Percentiles rank a stretch among this genome's conserved stretches.
Conservation (phyloP, 2,329 filamentous ascomycete species). For the Diaporthe capsici region DNA sequence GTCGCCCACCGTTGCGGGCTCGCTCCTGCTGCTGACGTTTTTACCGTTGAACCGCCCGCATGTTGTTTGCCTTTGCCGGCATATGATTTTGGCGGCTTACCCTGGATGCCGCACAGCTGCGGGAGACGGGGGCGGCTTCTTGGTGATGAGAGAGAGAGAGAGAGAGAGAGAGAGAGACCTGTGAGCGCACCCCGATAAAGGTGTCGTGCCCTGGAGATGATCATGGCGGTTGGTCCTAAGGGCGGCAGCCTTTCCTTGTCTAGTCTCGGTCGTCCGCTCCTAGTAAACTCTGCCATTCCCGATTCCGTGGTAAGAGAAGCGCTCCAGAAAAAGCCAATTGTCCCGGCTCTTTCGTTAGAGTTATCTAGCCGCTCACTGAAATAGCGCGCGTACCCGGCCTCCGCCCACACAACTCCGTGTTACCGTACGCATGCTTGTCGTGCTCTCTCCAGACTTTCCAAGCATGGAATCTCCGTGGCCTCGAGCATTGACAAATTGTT, state of each 20-base stretch:
- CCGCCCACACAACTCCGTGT: constrained; percentile 6
- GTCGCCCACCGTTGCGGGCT: constrained; percentile 26
- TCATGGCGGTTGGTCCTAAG: constrained; percentile 19
- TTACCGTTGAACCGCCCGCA: constrained; percentile 22
- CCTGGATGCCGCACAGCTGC: constrained; percentile 25
- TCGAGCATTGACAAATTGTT: constrained; percentile 23
- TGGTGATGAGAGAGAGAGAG: background rate
- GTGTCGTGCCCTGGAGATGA: background rate
- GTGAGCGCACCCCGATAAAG: background rate
- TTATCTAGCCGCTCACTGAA: constrained; percentile 31
- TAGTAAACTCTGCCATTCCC: constrained; percentile 35
- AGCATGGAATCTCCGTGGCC: constrained; percentile 16
- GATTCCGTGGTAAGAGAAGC: constrained; percentile 37
- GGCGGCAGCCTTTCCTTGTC: constrained; percentile 25
- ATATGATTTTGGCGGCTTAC: constrained; percentile 13
- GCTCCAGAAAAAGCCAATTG: constrained; percentile 34
- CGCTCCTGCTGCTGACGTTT: constrained; percentile 13
- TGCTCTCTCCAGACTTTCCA: background rate
- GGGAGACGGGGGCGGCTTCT: background rate
- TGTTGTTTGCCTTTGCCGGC: constrained; percentile 5
- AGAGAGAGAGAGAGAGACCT: background rate
- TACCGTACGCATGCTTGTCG: background rate
- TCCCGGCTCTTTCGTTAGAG: constrained; percentile 28
- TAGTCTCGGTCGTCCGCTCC: constrained; percentile 33
- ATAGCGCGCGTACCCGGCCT: constrained; percentile 19